Conservation (phyloP, 148 eudicot genomes). For the Vaccinium darrowii region DNA sequence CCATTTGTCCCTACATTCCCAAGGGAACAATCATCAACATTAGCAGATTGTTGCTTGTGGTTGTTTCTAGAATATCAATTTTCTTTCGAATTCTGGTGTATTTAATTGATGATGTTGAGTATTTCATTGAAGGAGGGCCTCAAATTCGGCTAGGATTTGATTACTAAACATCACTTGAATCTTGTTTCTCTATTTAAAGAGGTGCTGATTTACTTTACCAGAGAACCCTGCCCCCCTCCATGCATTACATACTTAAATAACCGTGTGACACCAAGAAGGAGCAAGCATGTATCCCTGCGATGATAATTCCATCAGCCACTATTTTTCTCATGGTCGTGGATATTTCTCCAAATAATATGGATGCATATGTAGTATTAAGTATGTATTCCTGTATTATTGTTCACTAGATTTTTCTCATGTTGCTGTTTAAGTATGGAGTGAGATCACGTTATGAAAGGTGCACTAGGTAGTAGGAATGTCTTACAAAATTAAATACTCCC, state of each 20-base stretch:
- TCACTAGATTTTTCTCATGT: background rate
- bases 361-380: background rate
- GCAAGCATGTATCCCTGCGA: background rate
- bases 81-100: background rate
- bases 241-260: background rate
- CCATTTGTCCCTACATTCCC: background rate
- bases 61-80: background rate
- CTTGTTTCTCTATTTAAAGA: background rate
- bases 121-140: background rate
- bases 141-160: background rate
- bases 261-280: background rate
- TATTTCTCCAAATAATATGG: background rate
- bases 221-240: background rate
- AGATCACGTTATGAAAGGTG: background rate
- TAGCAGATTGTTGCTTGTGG: background rate
- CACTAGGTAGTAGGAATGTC: background rate
- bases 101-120: background rate
- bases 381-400: background rate
- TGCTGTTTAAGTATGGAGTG: background rate
- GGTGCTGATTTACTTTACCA: background rate
- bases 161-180: background rate
- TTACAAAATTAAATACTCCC: background rate
- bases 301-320: background rate
- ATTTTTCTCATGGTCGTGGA: background rate
- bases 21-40: background rate